Evolutionary conservation across 768 basidiomycete species (phyloP), one percentile per base, ranked within the genome.

Genomic region (Chalciporus sphaerocephalus): DNA sequence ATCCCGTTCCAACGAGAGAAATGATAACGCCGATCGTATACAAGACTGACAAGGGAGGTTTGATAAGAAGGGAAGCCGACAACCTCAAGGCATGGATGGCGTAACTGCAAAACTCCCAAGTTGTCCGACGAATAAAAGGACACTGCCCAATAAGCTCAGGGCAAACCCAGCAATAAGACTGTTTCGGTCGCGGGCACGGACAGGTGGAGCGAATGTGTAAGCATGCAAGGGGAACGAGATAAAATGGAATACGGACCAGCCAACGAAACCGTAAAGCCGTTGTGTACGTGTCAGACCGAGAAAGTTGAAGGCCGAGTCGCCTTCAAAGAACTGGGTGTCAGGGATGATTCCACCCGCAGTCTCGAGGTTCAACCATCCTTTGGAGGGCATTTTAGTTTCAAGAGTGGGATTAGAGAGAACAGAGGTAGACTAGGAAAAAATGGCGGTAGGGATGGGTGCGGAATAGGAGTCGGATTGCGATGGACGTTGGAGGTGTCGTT

Each of bases 321-420:
- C 86, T 68, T 94, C 89, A 50, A 92, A 92, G 69, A 87, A 85
- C 51, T 85, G 82, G 30, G 78, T 83, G 58, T 92, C 88, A 6
- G 89, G 84, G 28, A 89, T 75, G 39, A 74, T 65, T 42, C 70
- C 72, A 9, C 70, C 72, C 13, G 78, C 85, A 4, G 83, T 58
- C 56, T 91, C 88, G 58, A 92, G 80, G 60, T 92, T 92, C 63
- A 91, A 78, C 89, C 89, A 92, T 56, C 89, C 88, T 70, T 83
- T 87, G 55, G 72, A 74, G 39, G 78, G 69, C 72, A 79, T 80
- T 25, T 40, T 43, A 25, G 37, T 23, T 38, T 22, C 22, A 20
- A 38, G 15, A 17, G 15, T 37, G 33, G 42, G 36, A 32, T 23
- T 44, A 11, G 11, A 23, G 17, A 5, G n/a, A 4, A 16, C 6